A percentile compares a stretch with the other conserved stretches of the same genome.
Evolutionary conservation across 2,329 filamentous ascomycete genomes (phyloP).

Genomic region (Lecanicillium sp.): DNA sequence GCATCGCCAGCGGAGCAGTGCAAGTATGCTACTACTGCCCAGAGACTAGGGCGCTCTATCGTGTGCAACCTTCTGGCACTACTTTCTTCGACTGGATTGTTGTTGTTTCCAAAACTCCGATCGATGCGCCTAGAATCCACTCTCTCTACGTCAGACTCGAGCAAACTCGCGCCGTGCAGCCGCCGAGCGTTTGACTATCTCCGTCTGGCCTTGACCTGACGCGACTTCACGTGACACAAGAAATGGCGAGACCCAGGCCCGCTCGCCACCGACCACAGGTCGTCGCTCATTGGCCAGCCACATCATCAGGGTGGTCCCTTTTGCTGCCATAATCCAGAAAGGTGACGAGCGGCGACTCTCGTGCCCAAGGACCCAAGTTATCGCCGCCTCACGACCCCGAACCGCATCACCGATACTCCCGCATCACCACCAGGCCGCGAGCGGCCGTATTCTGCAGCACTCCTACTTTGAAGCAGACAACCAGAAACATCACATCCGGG

Average conservation of each 20-base stretch:
- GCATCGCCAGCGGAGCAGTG: too few species aligned
- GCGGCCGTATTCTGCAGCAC: neutral
- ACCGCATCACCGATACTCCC: neutral
- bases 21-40: too few species aligned
- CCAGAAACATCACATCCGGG: neutral
- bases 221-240: slow-evolving; percentile 7
- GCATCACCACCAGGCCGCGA: neutral
- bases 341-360: slow-evolving; percentile 7
- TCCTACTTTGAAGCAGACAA: neutral
- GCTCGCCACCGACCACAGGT: neutral
- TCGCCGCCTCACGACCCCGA: neutral
- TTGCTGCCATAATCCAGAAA: slow-evolving; percentile 12
- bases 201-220: neutral
- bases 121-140: too few species aligned
- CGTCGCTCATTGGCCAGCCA: slow-evolving; percentile 10
- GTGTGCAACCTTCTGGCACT: too few species aligned
- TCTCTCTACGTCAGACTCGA: too few species aligned
- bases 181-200: too few species aligned
- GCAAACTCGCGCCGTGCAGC: too few species aligned
- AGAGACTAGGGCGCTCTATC: too few species aligned
- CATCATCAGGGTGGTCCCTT: slow-evolving; percentile 9
- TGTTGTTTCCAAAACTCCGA: too few species aligned
- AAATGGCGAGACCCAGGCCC: neutral
- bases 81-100: too few species aligned
- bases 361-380: slow-evolving; percentile 3